Evolutionary conservation across 345 rosid species (phyloP).

Genomic region (Trapa incisa): DNA sequence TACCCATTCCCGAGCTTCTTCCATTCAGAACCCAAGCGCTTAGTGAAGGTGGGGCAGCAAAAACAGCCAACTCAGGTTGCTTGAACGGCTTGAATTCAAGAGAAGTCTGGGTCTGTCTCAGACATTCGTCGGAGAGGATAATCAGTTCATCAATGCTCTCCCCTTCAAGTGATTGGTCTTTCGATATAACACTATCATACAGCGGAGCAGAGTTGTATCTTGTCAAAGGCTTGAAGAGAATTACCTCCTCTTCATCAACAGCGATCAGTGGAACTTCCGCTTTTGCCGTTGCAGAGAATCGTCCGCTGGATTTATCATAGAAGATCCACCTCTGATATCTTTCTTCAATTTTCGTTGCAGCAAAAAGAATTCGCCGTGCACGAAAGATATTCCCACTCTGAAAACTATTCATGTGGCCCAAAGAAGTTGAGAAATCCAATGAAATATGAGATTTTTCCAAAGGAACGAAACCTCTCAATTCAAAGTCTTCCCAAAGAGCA

Average conservation of each 20-base stretch:
- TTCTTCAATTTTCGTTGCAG: conserved; percentile 48
- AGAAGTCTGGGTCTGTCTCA: conserved; percentile 66
- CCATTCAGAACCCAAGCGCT: conserved; percentile 63
- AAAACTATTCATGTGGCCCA: conserved; percentile 24
- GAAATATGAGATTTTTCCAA: conserved; percentile 28
- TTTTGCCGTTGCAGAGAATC: conserved; percentile 20
- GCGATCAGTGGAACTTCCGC: conserved; percentile 23
- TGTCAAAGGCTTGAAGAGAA: conserved; percentile 84
- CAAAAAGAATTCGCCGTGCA: conserved; percentile 34
- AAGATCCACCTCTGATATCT: conserved; percentile 39
- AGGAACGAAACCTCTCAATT: conserved; percentile 67
- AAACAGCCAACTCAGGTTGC: conserved; percentile 22
- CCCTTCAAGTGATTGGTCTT: conserved; percentile 20
- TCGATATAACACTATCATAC: conserved; percentile 16
- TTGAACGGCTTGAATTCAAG: conserved; percentile 18
- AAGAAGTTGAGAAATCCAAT: conserved; percentile 45
- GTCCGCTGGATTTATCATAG: conserved; percentile 24
- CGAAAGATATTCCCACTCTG: conserved; percentile 40
- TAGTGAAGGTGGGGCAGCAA: conserved; percentile 79
- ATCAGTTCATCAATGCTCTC: conserved; percentile 15
- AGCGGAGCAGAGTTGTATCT: conserved; percentile 81
- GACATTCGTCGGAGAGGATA: conserved; percentile 44
- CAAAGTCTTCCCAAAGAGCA: conserved; percentile 85
- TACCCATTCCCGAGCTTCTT: conserved; percentile 25
- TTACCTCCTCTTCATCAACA: conserved; percentile 86